Conservation (phyloP, 2,329 filamentous ascomycete species). For the Tolypocladium tundrense region DNA sequence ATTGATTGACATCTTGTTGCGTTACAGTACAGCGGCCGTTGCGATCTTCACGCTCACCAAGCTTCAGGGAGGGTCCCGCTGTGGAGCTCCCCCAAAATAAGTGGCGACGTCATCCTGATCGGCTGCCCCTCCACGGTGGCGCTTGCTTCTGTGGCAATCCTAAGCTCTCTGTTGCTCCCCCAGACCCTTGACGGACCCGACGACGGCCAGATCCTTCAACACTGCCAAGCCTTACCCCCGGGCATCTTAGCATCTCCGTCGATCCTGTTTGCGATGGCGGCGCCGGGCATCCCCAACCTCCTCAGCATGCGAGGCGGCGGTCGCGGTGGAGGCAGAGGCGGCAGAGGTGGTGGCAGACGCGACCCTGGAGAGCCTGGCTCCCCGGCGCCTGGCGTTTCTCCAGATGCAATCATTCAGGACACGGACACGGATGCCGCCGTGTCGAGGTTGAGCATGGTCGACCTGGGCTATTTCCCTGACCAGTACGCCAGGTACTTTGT, state of each 20-base stretch:
- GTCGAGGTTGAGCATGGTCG: constrained; percentile 80
- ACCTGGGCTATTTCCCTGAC: constrained; percentile 75
- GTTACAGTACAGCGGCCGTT: neutral
- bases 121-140: neutral
- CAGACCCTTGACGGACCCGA: neutral
- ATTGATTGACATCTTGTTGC: neutral
- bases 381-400: constrained; percentile 25
- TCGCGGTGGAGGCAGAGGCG: constrained; percentile 25
- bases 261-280: constrained; percentile 43
- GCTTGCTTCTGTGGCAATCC: neutral
- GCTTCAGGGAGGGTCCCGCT: neutral
- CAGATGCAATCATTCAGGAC: constrained; percentile 70
- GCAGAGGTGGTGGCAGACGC: constrained; percentile 19
- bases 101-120: neutral
- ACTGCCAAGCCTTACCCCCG: neutral
- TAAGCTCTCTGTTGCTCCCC: neutral
- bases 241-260: neutral
- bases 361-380: constrained; percentile 17
- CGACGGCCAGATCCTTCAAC: neutral
- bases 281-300: constrained; percentile 70
- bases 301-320: constrained; percentile 39
- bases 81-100: neutral
- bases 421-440: constrained; percentile 89
- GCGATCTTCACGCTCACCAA: neutral
- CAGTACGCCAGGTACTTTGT: constrained; percentile 66